A percentile compares a stretch with the other conserved stretches of the same genome.
phyloP scores from a whole-genome alignment of 129 eudicot genomes.

The Lactuca saligna region DNA sequence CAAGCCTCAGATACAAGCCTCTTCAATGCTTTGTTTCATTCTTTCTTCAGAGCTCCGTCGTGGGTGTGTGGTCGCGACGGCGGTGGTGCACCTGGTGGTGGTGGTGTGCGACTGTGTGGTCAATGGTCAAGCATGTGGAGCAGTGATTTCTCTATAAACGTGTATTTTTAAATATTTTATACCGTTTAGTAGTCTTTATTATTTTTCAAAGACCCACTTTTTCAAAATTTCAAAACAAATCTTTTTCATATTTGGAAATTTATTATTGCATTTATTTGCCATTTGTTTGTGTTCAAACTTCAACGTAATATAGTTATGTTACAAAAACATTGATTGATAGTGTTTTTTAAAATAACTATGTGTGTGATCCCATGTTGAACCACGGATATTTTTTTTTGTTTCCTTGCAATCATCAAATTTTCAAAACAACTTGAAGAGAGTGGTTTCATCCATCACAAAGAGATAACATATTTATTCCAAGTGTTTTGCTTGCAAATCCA shows the following conservation, averaged over 20 bases:
- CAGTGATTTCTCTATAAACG: background rate
- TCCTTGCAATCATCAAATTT: too few species aligned
- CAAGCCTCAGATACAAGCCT: background rate
- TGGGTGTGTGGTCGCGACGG: background rate
- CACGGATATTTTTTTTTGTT: too few species aligned
- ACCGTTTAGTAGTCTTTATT: background rate
- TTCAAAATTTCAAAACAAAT: background rate
- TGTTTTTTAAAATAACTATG: too few species aligned
- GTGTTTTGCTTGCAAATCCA: too few species aligned
- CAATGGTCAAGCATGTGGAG: slow-evolving; percentile 22
- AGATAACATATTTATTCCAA: too few species aligned
- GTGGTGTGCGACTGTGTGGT: slow-evolving; percentile 6
- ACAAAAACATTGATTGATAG: too few species aligned
- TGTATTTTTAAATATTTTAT: slow-evolving; percentile 21
- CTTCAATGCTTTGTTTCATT: background rate
- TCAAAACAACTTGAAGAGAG: too few species aligned
- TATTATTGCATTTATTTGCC: background rate
- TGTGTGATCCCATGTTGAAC: too few species aligned
- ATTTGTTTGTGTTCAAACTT: too few species aligned
- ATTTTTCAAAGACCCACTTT: background rate
- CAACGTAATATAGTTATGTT: too few species aligned
- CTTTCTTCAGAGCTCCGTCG: slow-evolving; percentile 8
- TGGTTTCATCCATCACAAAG: too few species aligned
- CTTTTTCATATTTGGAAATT: background rate
- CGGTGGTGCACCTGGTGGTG: background rate